Evolutionary conservation across 139 green algal species (phyloP).

Genomic region (Auxenochlorella pyrenoidosa): DNA sequence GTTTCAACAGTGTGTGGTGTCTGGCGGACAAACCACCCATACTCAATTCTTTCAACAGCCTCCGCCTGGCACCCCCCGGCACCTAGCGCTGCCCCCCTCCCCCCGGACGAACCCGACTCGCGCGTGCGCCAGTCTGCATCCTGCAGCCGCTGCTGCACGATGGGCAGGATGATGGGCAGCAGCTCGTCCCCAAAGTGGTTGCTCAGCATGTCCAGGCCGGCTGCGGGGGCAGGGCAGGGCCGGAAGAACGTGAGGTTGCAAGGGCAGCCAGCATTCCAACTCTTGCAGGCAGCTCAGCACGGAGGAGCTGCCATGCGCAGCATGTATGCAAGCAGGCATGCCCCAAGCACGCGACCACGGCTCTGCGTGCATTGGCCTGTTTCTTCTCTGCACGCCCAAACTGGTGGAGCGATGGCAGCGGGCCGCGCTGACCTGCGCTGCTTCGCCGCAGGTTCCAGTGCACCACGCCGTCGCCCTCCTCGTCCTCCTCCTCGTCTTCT

Average conservation of each 20-base stretch:
- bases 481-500: conserved; percentile 60
- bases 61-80: not conserved
- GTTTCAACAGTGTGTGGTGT: too few species aligned
- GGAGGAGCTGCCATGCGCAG: not conserved
- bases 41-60: too few species aligned
- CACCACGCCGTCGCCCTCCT: conserved; percentile 54
- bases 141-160: conserved; percentile 81
- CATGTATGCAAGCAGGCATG: too few species aligned
- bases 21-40: too few species aligned
- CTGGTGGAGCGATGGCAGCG: too few species aligned
- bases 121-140: conserved; percentile 25
- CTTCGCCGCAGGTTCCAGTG: conserved; percentile 94
- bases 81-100: not conserved
- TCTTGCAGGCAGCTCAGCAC: too few species aligned
- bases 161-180: conserved; percentile 91
- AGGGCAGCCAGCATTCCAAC: not conserved
- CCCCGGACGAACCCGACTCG: conserved; percentile 14
- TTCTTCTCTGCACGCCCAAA: too few species aligned
- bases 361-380: not conserved
- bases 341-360: too few species aligned
- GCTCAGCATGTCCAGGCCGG: conserved; percentile 90
- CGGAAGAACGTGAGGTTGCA: too few species aligned
- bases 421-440: conserved; percentile 28
- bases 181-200: conserved; percentile 86
- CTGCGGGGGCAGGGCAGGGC: conserved; percentile 51